Evolutionary conservation across 75 land plant species (phyloP), one percentile per base, ranked within the genome.

Genomic region (Ceratopteris richardii): DNA sequence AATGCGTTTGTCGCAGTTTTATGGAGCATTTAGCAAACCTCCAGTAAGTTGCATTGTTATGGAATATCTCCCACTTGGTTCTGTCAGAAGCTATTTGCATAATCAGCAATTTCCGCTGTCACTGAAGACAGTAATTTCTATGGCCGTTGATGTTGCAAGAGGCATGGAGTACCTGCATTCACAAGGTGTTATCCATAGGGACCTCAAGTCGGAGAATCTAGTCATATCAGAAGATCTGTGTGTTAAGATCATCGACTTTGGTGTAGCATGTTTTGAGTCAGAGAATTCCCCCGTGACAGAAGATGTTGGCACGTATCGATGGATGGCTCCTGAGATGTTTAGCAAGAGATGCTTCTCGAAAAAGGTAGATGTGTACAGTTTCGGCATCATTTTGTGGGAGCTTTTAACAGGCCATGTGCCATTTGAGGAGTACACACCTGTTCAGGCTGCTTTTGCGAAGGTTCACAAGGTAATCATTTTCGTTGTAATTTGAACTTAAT

Each of bases 271-370:
- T 18, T 23, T 51, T 10, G 54, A 9, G 13, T 14, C 9, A 10
- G 42, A 40, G n/a, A n/a, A n/a, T n/a, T n/a, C n/a, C 42, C 20
- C 29, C 17, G 12, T 19, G 6, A 26, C 24, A 7, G 56, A 26
- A 2, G 55, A 29, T 10, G 28, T 48, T 25, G 86, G 86, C 17
- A 82, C 86, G 25, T 79, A 72, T 26, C 72, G 82, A 0, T 82
- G 86, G 86, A 82, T 82, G 86, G 82, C 86, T 25, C 86, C 86
- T 37, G 86, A 82, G 78, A 80, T 82, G 77, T 44, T 61, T 56
- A 72, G 70, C 62, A 75, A 69, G 21, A 81, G 77, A 51, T 73
- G 76, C 10, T 77, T 62, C 21, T 75, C 79, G 6, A 48, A 75
- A 24, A 85, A 81, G 64, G 85, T 81, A 17, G 88, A 85, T 61